Conservation (phyloP, 176 grass and related monocot genomes). For the Carex scoparia region DNA sequence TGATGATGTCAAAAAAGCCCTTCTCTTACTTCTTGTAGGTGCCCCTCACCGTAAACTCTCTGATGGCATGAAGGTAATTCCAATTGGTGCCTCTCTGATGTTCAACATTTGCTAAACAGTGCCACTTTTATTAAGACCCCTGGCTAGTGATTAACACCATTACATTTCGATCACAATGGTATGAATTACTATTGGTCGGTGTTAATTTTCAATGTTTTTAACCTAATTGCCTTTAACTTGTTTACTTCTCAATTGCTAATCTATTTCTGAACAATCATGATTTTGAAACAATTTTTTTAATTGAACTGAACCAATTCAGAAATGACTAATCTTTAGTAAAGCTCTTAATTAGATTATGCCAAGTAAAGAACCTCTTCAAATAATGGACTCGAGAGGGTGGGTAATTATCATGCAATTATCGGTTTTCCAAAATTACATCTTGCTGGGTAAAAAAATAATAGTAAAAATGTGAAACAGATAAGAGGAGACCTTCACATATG, state of each 20-base stretch:
- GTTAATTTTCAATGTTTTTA: neutral
- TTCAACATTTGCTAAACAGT: neutral
- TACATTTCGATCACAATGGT: neutral
- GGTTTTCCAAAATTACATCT: neutral
- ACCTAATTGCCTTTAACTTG: neutral
- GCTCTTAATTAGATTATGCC: neutral
- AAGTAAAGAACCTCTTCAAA: neutral
- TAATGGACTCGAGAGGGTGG: neutral
- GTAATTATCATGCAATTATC: neutral
- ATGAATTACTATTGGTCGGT: neutral
- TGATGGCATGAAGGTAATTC: conserved; percentile 95
- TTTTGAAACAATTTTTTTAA: neutral
- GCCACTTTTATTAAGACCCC: neutral
- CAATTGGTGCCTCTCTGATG: neutral
- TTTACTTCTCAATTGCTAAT: neutral
- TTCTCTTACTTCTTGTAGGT: conserved; percentile 86
- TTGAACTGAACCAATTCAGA: neutral
- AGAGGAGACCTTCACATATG: conserved; percentile 98
- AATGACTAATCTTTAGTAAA: neutral
- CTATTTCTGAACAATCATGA: neutral
- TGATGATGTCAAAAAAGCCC: conserved; percentile 96
- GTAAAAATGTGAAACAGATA: conserved; percentile 45
- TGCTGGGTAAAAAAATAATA: neutral
- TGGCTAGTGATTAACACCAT: neutral
- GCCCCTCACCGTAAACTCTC: conserved; percentile 85